Conservation (phyloP, 257 asterid species). For the Echites panduratus region DNA sequence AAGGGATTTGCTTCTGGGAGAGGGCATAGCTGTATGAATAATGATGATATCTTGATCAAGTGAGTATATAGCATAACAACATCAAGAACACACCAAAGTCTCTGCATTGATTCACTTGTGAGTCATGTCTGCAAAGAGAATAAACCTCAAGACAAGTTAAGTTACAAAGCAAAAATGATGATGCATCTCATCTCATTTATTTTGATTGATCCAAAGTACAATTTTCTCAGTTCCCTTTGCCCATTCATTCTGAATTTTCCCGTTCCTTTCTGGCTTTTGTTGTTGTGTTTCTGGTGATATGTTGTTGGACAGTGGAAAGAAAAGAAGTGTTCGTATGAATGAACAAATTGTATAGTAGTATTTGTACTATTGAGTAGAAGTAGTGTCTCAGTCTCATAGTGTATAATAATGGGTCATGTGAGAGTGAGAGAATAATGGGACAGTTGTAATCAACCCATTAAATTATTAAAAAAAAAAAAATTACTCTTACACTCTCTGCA, state of each 20-base stretch:
- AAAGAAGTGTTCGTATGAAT: not conserved
- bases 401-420: not conserved
- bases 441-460: conserved; percentile 6
- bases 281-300: not conserved
- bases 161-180: conserved; percentile 3
- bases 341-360: not conserved
- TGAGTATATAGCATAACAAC: not conserved
- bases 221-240: not conserved
- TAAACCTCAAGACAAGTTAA: not conserved
- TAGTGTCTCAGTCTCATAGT: not conserved
- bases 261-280: not conserved
- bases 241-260: not conserved
- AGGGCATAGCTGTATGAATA: not conserved
- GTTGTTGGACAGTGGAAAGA: not conserved
- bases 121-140: not conserved
- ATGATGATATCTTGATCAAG: not conserved
- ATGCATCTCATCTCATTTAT: not conserved
- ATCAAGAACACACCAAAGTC: not conserved
- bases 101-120: not conserved
- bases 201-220: not conserved
- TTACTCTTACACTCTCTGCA: conserved; percentile 1
- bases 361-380: not conserved
- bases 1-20: not conserved
- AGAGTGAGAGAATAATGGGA: not conserved
- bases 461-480: not conserved